Percentiles rank a stretch among this genome's conserved stretches.
These are phyloP conservation scores for Phytopythium ostracodes DNA, from an alignment of 352 stramenopile species.

Conservation along the genomic window DNA sequence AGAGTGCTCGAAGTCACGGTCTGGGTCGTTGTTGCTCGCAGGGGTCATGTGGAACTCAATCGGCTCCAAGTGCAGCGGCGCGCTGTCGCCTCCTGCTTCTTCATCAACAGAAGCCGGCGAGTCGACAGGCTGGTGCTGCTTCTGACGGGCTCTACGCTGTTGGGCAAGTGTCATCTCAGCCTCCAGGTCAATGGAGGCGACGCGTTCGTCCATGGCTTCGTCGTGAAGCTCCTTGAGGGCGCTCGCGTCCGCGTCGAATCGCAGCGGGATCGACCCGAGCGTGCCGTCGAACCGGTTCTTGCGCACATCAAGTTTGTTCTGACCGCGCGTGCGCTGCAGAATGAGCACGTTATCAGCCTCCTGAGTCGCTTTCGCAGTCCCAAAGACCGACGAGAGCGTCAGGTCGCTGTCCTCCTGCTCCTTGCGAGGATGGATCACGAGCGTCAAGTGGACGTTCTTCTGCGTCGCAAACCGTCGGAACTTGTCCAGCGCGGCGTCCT, in stretches of 20 bases:
- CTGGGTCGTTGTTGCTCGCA: background rate
- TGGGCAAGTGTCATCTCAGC: conserved; percentile 77
- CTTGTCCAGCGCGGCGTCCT: conserved; percentile 95
- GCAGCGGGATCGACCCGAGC: conserved; percentile 83
- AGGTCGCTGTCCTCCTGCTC: conserved; percentile 93
- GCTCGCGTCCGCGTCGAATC: conserved; percentile 73
- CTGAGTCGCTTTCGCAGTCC: conserved; percentile 98
- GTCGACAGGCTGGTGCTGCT: background rate
- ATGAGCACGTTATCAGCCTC: conserved; percentile 99
- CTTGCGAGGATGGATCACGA: conserved; percentile 99
- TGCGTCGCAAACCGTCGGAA: conserved; percentile 96
- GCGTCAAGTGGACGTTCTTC: conserved; percentile 97
- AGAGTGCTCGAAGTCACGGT: background rate
- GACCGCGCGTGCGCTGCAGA: conserved; percentile 87
- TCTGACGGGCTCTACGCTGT: conserved; percentile 18
- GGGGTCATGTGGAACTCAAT: conserved; percentile 6
- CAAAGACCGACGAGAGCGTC: conserved; percentile 96
- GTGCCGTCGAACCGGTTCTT: conserved; percentile 95
- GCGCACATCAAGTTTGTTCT: conserved; percentile 95
- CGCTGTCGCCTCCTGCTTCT: background rate
- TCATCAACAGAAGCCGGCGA: conserved; percentile 3
- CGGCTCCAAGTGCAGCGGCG: conserved; percentile 8
- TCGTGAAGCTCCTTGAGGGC: conserved; percentile 64
- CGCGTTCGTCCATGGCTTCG: conserved; percentile 60
- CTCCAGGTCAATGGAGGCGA: conserved; percentile 70